A percentile compares a stretch with the other conserved stretches of the same genome.
Evolutionary conservation across 2,329 filamentous ascomycete genomes (phyloP).

Genomic region (Penicillium sp.): DNA sequence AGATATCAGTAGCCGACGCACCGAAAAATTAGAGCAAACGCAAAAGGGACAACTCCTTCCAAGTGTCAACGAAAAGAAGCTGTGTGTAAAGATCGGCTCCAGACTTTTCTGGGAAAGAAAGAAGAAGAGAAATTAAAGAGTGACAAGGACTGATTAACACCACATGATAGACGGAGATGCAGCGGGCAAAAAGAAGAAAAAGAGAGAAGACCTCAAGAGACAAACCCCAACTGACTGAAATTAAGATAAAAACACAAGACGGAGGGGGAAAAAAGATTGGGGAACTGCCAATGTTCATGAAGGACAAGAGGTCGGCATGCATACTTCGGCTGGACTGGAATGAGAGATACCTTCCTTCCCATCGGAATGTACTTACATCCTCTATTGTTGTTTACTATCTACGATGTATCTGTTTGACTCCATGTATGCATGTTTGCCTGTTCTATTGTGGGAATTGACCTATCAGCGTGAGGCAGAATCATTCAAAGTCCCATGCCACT

Average conservation of each 20-base stretch:
- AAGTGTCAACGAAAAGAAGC: neutral
- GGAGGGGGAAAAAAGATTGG: neutral
- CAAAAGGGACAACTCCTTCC: neutral
- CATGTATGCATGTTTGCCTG: neutral
- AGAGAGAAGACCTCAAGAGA: neutral
- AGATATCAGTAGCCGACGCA: neutral
- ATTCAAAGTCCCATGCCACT: neutral
- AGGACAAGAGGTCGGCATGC: neutral
- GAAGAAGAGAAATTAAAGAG: neutral
- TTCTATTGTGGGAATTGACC: no score
- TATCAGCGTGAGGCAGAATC: neutral
- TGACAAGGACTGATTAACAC: conserved; percentile 6
- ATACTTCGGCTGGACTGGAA: conserved; percentile 7
- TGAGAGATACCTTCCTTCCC: conserved; percentile 2
- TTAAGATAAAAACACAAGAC: neutral
- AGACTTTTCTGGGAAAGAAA: conserved; percentile 3
- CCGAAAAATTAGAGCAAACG: neutral
- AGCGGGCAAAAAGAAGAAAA: neutral
- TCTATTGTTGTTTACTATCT: neutral
- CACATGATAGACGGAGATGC: neutral
- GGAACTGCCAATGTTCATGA: neutral
- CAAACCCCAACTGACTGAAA: neutral
- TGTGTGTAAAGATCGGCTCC: conserved; percentile 19
- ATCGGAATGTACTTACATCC: neutral
- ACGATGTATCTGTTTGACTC: neutral